Conservation (phyloP, 495 filamentous ascomycete genomes). For the Hamigera avellanea region DNA sequence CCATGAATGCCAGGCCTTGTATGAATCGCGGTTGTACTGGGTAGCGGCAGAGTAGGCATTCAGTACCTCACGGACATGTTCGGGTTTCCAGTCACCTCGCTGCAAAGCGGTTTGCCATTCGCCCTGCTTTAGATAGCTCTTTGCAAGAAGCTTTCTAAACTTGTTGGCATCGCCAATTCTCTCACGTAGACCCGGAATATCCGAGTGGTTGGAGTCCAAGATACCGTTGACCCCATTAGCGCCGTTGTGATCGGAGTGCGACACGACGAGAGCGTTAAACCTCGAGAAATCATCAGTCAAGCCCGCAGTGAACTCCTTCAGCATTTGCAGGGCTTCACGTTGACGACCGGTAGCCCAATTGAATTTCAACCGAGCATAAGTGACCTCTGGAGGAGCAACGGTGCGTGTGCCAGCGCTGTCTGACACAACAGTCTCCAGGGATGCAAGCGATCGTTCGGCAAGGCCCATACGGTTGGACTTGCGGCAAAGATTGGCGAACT, state of each 20-base stretch:
- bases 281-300: slow-evolving; percentile 63
- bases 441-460: slow-evolving; percentile 91
- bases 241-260: slow-evolving; percentile 28
- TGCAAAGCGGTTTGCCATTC: slow-evolving; percentile 84
- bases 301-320: slow-evolving; percentile 71
- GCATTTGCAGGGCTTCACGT: slow-evolving; percentile 59
- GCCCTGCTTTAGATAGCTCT: slow-evolving; percentile 89
- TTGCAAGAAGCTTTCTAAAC: slow-evolving; percentile 67
- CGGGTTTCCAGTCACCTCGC: slow-evolving; percentile 75
- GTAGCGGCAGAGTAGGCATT: slow-evolving; percentile 82
- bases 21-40: slow-evolving; percentile 82
- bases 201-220: slow-evolving; percentile 31
- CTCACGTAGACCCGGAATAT: slow-evolving; percentile 24
- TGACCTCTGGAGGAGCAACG: slow-evolving; percentile 60
- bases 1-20: slow-evolving; percentile 99
- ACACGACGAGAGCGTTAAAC: slow-evolving; percentile 42
- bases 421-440: slow-evolving; percentile 51
- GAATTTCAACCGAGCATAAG: slow-evolving; percentile 89
- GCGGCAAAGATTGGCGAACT: slow-evolving; percentile 93
- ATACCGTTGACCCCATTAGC: slow-evolving; percentile 52
- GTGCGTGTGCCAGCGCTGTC: slow-evolving; percentile 41
- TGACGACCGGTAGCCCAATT: slow-evolving; percentile 73
- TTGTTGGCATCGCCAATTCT: slow-evolving; percentile 32
- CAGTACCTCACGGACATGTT: slow-evolving; percentile 57
- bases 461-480: slow-evolving; percentile 90